phyloP scores from a whole-genome alignment of 257 asterid genomes.

The Catharanthus roseus region DNA sequence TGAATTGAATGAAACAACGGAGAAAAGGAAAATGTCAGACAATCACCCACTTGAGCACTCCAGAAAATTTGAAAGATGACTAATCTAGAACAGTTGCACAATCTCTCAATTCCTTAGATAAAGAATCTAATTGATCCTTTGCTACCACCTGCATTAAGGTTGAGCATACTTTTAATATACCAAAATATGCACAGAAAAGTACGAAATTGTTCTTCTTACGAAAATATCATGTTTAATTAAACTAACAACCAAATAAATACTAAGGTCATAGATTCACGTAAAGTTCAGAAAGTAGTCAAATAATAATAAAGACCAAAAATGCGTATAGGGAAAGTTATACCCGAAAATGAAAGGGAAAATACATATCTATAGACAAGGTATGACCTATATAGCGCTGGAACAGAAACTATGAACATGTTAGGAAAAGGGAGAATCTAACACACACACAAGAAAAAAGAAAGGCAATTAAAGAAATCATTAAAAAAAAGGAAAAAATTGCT shows the following conservation, averaged over 20 bases:
- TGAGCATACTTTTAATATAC: background rate
- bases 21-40: background rate
- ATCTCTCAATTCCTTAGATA: slow-evolving; percentile 75
- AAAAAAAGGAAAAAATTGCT: background rate
- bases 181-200: background rate
- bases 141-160: slow-evolving; percentile 66
- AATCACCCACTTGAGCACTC: background rate
- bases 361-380: background rate
- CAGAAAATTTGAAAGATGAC: slow-evolving; percentile 22
- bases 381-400: background rate
- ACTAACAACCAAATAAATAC: too few relatives aligned
- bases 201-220: background rate
- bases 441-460: slow-evolving; percentile 18
- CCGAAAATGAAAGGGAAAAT: background rate
- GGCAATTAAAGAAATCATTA: background rate
- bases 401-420: slow-evolving; percentile 25
- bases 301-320: background rate
- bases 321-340: background rate
- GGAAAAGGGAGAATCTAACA: slow-evolving; percentile 26
- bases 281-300: background rate
- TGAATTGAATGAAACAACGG: background rate
- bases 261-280: background rate
- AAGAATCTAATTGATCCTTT: slow-evolving; percentile 80
- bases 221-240: background rate
- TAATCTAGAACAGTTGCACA: slow-evolving; percentile 92